Conservation (phyloP, 345 rosid genomes). For the Eucalyptus regnans region DNA sequence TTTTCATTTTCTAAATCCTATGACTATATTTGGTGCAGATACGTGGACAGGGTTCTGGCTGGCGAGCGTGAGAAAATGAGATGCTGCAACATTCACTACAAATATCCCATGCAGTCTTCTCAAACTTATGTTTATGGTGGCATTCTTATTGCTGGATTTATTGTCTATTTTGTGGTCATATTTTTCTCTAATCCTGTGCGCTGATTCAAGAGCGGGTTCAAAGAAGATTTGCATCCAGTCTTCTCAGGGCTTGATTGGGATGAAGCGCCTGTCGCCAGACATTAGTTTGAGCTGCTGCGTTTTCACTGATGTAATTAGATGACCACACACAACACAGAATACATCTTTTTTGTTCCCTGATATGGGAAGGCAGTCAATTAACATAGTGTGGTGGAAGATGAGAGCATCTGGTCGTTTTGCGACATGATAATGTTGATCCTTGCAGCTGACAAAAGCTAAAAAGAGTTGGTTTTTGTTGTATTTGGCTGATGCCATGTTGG, state of each 20-base stretch:
- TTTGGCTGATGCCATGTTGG: neutral
- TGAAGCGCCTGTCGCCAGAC: neutral
- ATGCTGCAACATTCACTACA: constrained; percentile 76
- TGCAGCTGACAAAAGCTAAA: neutral
- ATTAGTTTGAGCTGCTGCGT: neutral
- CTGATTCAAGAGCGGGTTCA: constrained; percentile 6
- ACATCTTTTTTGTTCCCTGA: neutral
- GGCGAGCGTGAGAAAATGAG: constrained; percentile 70
- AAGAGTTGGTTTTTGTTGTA: neutral
- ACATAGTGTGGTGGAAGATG: neutral
- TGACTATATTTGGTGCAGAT: constrained; percentile 24
- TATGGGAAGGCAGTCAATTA: neutral
- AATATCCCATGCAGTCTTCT: constrained; percentile 64
- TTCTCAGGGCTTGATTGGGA: neutral
- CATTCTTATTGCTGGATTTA: constrained; percentile 79
- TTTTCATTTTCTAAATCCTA: neutral
- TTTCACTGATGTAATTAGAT: neutral
- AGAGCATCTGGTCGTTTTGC: neutral
- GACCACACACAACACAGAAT: neutral
- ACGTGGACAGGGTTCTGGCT: constrained; percentile 62
- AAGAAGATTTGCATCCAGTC: neutral
- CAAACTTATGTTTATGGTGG: constrained; percentile 85
- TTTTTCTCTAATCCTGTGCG: constrained; percentile 87
- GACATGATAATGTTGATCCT: neutral
- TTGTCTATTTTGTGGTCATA: constrained; percentile 78